These are phyloP conservation scores for Elongisporangium undulatum DNA, from an alignment of 352 stramenopile species.

Conservation along the genomic window DNA sequence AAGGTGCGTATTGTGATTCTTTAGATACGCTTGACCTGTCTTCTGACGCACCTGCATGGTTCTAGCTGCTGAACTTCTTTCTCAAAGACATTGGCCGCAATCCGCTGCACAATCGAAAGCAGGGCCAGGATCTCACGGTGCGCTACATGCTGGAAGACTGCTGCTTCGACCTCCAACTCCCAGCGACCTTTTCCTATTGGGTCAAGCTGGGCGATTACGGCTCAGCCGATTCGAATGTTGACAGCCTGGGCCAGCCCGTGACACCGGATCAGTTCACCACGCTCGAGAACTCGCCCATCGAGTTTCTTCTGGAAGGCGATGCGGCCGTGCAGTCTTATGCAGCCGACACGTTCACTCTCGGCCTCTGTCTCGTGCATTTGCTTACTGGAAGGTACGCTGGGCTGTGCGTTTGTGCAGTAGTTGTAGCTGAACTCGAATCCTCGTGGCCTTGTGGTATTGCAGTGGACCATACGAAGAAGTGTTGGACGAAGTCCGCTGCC, in stretches of 20 bases:
- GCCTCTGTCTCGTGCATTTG: conserved; percentile 95
- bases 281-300: conserved; percentile 96
- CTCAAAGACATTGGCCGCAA: conserved; percentile 74
- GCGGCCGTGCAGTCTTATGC: conserved; percentile 87
- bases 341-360: conserved; percentile 94
- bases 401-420: background rate
- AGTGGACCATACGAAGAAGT: conserved; percentile 98
- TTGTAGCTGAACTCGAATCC: background rate
- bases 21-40: background rate
- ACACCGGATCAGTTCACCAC: conserved; percentile 96
- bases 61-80: conserved; percentile 97
- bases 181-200: conserved; percentile 67
- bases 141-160: conserved; percentile 58
- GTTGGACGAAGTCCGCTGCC: conserved; percentile 90
- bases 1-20: conserved; percentile 61
- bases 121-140: conserved; percentile 34
- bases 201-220: conserved; percentile 99
- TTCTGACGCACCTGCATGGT: background rate
- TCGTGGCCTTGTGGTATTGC: background rate
- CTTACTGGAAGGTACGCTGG: conserved; percentile 88
- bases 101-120: conserved; percentile 20
- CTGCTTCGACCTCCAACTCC: conserved; percentile 55
- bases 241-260: conserved; percentile 88
- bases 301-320: conserved; percentile 94
- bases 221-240: conserved; percentile 88